Evolutionary conservation across 495 filamentous ascomycete species (phyloP).

Genomic region (Penicillium silybi): DNA sequence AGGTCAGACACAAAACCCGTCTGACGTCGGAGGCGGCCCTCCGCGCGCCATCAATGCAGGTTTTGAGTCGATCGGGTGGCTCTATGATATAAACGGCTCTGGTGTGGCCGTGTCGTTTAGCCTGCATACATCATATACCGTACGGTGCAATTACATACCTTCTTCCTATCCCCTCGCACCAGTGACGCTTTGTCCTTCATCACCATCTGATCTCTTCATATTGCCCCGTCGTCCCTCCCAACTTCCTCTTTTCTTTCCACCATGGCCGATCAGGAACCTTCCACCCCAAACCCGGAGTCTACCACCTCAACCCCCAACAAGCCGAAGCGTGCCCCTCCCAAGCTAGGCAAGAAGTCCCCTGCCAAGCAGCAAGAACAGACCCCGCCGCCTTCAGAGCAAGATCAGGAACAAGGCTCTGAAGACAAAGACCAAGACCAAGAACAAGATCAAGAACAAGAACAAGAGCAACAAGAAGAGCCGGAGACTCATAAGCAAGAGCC

Average conservation of each 20-base stretch:
- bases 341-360: constrained; percentile 33
- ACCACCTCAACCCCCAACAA: constrained; percentile 21
- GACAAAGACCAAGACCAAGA: constrained; percentile 18
- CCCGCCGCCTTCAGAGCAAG: constrained; percentile 27
- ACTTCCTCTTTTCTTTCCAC: constrained; percentile 28
- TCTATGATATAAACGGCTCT: constrained; percentile 21
- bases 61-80: constrained; percentile 5
- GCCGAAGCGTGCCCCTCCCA: constrained; percentile 29
- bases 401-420: constrained; percentile 7
- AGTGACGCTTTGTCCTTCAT: neutral
- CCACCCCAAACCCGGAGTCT: constrained; percentile 23
- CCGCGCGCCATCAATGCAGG: neutral
- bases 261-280: constrained; percentile 37
- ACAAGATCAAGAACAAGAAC: constrained; percentile 12
- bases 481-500: constrained; percentile 17
- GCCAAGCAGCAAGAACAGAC: constrained; percentile 35
- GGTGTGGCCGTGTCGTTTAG: neutral
- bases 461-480: constrained; percentile 9
- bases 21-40: constrained; percentile 32
- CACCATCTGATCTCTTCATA: constrained; percentile 25
- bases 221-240: constrained; percentile 13
- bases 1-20: neutral
- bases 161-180: constrained; percentile 9
- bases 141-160: constrained; percentile 14
- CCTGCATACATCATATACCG: constrained; percentile 22